Conservation (phyloP, 164 flowering plant genomes). For the Vitis rotundifolia region DNA sequence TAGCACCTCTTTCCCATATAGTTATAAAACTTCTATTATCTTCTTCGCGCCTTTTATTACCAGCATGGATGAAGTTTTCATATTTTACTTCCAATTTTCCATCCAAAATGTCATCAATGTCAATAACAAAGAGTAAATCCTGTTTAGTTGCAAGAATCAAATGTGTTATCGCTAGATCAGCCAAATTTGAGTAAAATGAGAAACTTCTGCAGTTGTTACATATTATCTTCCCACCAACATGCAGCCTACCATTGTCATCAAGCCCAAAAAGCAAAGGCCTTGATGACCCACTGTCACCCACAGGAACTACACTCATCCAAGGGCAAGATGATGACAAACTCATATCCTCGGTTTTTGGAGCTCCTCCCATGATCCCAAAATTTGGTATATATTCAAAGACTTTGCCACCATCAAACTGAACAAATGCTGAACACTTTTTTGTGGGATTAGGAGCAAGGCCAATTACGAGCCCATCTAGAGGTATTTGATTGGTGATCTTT, state of each 20-base stretch:
- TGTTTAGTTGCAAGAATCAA: conserved; percentile 82
- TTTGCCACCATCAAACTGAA: conserved; percentile 78
- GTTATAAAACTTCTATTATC: conserved; percentile 49
- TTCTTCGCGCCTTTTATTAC: conserved; percentile 43
- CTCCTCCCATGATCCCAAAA: conserved; percentile 27
- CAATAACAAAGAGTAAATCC: conserved; percentile 72
- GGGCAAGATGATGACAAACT: conserved; percentile 72
- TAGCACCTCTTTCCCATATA: conserved; percentile 95
- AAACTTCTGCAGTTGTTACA: conserved; percentile 87
- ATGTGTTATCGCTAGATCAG: conserved; percentile 62
- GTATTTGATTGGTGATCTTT: conserved; percentile 29
- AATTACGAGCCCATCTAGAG: conserved; percentile 53
- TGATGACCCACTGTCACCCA: conserved; percentile 35
- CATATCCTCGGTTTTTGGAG: conserved; percentile 27
- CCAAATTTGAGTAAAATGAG: conserved; percentile 72
- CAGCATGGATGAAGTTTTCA: conserved; percentile 45
- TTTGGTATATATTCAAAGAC: conserved; percentile 57
- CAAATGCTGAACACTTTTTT: conserved; percentile 52
- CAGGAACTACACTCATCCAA: conserved; percentile 63
- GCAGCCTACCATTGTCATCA: conserved; percentile 67
- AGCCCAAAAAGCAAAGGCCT: conserved; percentile 72
- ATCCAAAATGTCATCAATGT: conserved; percentile 49
- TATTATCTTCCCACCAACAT: conserved; percentile 53
- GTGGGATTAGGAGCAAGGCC: conserved; percentile 56
- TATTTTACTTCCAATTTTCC: conserved; percentile 48